A percentile compares a stretch with the other conserved stretches of the same genome.
phyloP scores from a whole-genome alignment of 192 early-diverging fungal species.

The Backusella liffmaniae region DNA sequence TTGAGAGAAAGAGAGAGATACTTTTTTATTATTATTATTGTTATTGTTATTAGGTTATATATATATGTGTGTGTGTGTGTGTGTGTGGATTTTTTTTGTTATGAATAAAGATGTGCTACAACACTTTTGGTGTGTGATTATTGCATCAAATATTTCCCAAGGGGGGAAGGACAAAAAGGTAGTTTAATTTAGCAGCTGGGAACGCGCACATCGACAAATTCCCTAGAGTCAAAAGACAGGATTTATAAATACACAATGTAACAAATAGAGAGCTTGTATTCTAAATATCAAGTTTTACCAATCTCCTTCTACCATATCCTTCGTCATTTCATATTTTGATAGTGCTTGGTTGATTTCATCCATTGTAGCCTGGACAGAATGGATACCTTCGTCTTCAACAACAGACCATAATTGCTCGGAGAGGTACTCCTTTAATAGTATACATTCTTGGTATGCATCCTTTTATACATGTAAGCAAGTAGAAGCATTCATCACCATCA shows the following conservation, averaged over 20 bases:
- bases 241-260: background rate
- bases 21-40: background rate
- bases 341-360: background rate
- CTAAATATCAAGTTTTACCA: background rate
- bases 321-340: background rate
- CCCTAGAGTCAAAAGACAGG: background rate
- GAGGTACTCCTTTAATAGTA: background rate
- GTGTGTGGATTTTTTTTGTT: background rate
- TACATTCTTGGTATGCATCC: conserved; percentile 1
- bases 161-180: background rate
- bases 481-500: too few species aligned
- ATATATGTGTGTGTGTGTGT: background rate
- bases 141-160: conserved; percentile 10
- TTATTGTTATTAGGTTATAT: background rate
- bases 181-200: background rate
- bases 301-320: conserved; percentile 2
- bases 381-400: background rate
- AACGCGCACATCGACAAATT: conserved; percentile 1
- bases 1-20: background rate
- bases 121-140: background rate
- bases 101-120: background rate
- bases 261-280: background rate
- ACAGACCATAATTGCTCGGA: background rate
- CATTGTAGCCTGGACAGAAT: background rate
- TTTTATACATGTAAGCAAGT: background rate